Base-by-base conservation (phyloP, 148 eudicot species). In the Vaccinium darrowii region DNA sequence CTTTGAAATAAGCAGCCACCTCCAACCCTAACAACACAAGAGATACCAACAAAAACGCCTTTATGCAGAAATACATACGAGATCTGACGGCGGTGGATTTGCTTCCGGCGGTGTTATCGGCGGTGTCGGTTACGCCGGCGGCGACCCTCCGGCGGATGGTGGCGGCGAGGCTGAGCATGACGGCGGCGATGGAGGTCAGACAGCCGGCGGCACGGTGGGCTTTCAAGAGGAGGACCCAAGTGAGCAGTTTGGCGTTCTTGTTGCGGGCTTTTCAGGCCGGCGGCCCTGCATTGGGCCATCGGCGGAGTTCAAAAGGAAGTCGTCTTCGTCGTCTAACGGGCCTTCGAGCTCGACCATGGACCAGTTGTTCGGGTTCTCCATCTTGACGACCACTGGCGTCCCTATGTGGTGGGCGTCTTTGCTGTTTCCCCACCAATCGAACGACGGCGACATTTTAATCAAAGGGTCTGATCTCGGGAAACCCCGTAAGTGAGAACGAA, bases 331-430 rank as follows among this genome's bases (percentile, higher is more conserved):
- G 52, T 11, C 74, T 0, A 89, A 74, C 0, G 95, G 95, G 2
- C 87, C 73, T 27, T 93, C 90, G 21, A 95, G 89, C 85, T 97
- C 98, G 9, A 92, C 92, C 86, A 97, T 94, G 8, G 98, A 93
- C 99, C 98, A 97, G 80, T 95, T 90, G 80, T 90, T 95, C 0
- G 98, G 98, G 84, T 93, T 95, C 80, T 95, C 98, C 98, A 97
- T 95, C 72, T 97, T 97, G 0, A 97, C 92, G 1, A 97, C 95
- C 60, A 97, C 98, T 3, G 98, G 98, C 1, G 98, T 95, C 0
- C 98, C 99, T 9, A 91, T 87, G 82, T 92, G 96, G 15, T 25
- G 71, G 33, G 13, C 14, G 84, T 82, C 67, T 93, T 90, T 47
- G 71, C 47, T 43, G 6, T 87, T 91, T 4, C 83, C 89, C 94